phyloP scores from a whole-genome alignment of 106 monocot genomes.

The Dioscorea dumetorum region DNA sequence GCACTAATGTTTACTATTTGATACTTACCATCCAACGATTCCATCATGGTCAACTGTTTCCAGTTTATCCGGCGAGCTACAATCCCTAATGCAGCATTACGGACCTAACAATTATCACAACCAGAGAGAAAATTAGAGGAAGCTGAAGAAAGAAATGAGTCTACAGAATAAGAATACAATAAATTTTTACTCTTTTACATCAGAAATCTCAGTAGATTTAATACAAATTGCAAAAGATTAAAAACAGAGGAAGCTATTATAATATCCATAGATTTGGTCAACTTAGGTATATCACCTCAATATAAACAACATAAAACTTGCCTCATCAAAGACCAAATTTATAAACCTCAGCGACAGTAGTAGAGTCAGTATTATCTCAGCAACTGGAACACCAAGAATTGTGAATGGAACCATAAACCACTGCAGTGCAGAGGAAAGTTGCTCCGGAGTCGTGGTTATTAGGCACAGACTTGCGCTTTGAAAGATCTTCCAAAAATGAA shows the following conservation, averaged over 20 bases:
- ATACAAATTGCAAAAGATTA: no score
- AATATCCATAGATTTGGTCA: no score
- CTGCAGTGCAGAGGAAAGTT: constrained; percentile 79
- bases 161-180: no score
- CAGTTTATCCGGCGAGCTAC: constrained; percentile 82
- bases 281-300: background rate
- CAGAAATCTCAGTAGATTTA: no score
- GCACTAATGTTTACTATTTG: background rate
- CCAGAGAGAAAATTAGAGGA: background rate
- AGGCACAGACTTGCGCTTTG: constrained; percentile 99
- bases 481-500: constrained; percentile 69
- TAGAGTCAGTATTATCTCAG: constrained; percentile 90
- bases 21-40: constrained; percentile 75
- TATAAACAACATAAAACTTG: constrained; percentile 13
- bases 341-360: constrained; percentile 97
- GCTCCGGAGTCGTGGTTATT: constrained; percentile 91
- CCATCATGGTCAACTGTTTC: constrained; percentile 60
- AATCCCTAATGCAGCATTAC: constrained; percentile 83
- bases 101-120: constrained; percentile 46
- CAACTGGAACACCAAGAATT: constrained; percentile 61
- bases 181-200: no score
- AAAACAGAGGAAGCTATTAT: background rate
- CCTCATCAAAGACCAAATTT: constrained; percentile 97
- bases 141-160: no score
- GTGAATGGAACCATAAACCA: constrained; percentile 89